Percentiles rank a stretch among this genome's conserved stretches.
These are phyloP conservation scores for Phytophthora capsici DNA, from an alignment of 352 stramenopile species.

Conservation along the genomic window DNA sequence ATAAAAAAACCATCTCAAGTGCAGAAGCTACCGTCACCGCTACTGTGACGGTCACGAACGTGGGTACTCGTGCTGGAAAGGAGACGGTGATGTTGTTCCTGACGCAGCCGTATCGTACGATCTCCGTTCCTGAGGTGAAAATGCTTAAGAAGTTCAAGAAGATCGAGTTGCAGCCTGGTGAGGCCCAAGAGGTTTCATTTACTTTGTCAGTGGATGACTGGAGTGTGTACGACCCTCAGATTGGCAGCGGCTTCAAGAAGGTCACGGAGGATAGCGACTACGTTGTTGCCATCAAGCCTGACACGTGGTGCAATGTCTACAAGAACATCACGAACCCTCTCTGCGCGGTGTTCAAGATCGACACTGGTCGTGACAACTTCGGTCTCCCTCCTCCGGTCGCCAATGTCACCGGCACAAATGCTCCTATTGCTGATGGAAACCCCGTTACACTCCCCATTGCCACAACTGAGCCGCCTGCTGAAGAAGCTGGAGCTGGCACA, in stretches of 20 bases:
- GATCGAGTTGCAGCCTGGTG: slow-evolving; percentile 55
- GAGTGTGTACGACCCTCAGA: slow-evolving; percentile 68
- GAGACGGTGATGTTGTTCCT: slow-evolving; percentile 83
- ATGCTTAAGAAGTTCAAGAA: slow-evolving; percentile 83
- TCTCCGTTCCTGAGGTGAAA: slow-evolving; percentile 80
- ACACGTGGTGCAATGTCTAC: slow-evolving; percentile 77
- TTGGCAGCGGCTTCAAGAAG: slow-evolving; percentile 59
- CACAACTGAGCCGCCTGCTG: slow-evolving; percentile 6
- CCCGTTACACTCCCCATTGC: not conserved
- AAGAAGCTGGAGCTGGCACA: slow-evolving; percentile 22
- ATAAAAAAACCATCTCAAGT: slow-evolving; percentile 45
- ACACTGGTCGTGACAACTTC: slow-evolving; percentile 30
- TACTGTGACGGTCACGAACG: slow-evolving; percentile 74
- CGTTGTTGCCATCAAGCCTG: slow-evolving; percentile 64
- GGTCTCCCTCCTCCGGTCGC: slow-evolving; percentile 14
- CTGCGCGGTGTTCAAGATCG: slow-evolving; percentile 50
- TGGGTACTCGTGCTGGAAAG: slow-evolving; percentile 55
- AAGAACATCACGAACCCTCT: slow-evolving; percentile 44
- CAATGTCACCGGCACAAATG: slow-evolving; percentile 7
- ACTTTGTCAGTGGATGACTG: slow-evolving; percentile 50
- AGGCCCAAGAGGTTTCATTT: slow-evolving; percentile 44
- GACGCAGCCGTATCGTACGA: slow-evolving; percentile 57
- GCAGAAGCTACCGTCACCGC: slow-evolving; percentile 21
- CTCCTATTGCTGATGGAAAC: not conserved
- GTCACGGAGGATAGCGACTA: slow-evolving; percentile 68